A percentile compares a stretch with the other conserved stretches of the same genome.
Evolutionary conservation across 2,329 filamentous ascomycete species (phyloP).

Genomic region (Colletotrichum acutatum): DNA sequence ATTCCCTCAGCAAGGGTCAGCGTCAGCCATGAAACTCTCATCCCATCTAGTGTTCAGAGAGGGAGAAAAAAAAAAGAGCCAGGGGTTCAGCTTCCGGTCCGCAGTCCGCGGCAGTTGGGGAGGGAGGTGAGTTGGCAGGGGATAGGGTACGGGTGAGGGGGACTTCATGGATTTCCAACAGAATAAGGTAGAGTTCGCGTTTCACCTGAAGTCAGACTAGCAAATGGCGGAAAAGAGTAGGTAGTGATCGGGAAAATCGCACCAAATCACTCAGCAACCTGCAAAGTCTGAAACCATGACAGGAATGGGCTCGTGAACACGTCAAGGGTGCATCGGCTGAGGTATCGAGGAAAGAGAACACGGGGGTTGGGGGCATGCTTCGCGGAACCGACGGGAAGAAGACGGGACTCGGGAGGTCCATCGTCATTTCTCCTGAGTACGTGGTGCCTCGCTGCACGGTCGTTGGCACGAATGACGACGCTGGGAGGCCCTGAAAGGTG

Average conservation of each 20-base stretch:
- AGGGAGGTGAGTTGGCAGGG: neutral
- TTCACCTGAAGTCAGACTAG: neutral
- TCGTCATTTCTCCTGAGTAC: neutral
- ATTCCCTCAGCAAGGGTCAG: conserved; percentile 29
- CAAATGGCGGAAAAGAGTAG: too few species aligned
- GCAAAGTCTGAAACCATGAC: neutral
- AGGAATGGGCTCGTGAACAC: neutral
- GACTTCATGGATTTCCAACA: too few species aligned
- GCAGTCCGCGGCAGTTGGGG: neutral
- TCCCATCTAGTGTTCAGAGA: conserved; percentile 9
- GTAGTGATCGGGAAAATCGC: neutral
- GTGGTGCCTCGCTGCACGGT: neutral
- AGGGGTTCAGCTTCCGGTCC: conserved; percentile 20
- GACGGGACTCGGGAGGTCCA: neutral
- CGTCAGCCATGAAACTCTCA: neutral
- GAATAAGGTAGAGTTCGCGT: conserved; percentile 11
- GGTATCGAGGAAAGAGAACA: neutral
- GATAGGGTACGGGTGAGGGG: too few species aligned
- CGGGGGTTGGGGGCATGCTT: too few species aligned
- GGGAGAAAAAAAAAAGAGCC: neutral
- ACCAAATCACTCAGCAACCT: neutral
- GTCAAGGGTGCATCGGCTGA: neutral
- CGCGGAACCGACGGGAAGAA: neutral
- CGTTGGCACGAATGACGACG: neutral
- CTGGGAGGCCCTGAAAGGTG: neutral